Evolutionary conservation across 208 protist genomes (phyloP).

Genomic region (Wallacemonas rigidus): DNA sequence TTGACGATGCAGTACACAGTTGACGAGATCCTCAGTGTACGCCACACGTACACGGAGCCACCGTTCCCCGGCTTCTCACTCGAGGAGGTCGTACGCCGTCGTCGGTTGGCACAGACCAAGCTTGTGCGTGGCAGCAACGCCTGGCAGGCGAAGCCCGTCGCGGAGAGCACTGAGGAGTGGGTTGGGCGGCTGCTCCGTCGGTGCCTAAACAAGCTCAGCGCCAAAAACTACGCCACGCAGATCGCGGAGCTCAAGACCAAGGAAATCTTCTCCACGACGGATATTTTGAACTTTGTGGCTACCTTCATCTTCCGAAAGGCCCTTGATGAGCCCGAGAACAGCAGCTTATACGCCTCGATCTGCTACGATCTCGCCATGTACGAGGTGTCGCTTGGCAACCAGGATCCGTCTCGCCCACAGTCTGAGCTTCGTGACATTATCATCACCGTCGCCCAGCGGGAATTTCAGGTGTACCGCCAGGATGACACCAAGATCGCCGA

Average conservation of each 20-base stretch:
- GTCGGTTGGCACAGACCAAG: constrained; percentile 59
- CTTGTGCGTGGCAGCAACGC: constrained; percentile 83
- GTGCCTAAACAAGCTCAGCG: constrained; percentile 85
- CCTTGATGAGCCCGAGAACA: constrained; percentile 85
- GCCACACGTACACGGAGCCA: constrained; percentile 65
- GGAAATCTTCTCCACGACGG: constrained; percentile 63
- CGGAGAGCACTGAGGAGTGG: constrained; percentile 81
- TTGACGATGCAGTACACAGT: constrained; percentile 70
- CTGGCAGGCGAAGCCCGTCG: constrained; percentile 69
- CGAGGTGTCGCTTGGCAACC: constrained; percentile 51
- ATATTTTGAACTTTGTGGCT: constrained; percentile 64
- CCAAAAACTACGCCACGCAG: constrained; percentile 70
- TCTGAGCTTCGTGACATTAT: constrained; percentile 81
- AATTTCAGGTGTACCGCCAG: constrained; percentile 55
- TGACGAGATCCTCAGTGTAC: constrained; percentile 81
- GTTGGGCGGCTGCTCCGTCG: constrained; percentile 75
- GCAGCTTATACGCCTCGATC: constrained; percentile 73
- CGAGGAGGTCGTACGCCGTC: constrained; percentile 74
- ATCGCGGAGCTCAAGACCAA: constrained; percentile 59
- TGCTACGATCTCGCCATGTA: constrained; percentile 81
- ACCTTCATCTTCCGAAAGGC: constrained; percentile 83
- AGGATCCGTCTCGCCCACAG: constrained; percentile 30
- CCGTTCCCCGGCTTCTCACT: constrained; percentile 89
- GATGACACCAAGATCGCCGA: constrained; percentile 24
- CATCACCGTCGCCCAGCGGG: constrained; percentile 51